phyloP scores from a whole-genome alignment of 805 yeast species.

The Saccharomyces kudriavzevii region DNA sequence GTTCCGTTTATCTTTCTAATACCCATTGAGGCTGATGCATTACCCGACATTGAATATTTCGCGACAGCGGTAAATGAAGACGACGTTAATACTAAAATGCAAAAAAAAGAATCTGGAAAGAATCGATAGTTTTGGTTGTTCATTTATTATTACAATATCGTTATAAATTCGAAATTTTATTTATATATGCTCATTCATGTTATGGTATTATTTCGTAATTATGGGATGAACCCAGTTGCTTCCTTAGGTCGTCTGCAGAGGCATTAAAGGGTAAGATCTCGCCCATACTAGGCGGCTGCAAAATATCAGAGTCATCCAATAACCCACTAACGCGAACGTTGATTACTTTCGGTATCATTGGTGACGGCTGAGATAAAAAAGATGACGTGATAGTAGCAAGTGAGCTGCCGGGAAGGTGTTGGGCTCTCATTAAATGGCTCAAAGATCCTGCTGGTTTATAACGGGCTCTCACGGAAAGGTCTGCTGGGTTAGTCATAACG shows the following conservation, averaged over 20 bases:
- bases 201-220: slow-evolving; percentile 23
- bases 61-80: neutral
- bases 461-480: slow-evolving; percentile 40
- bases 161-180: neutral
- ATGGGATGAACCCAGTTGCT: slow-evolving; percentile 33
- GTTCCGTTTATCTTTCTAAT: too few species aligned
- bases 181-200: neutral
- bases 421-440: slow-evolving; percentile 23
- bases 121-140: neutral
- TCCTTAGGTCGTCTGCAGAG: slow-evolving; percentile 32
- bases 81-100: neutral
- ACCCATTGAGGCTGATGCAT: neutral
- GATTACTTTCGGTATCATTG: slow-evolving; percentile 1
- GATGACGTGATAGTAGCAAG: slow-evolving; percentile 24
- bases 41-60: neutral
- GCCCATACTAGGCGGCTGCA: slow-evolving; percentile 24
- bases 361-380: neutral
- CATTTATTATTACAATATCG: neutral
- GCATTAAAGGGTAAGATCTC: slow-evolving; percentile 30
- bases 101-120: neutral
- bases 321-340: slow-evolving; percentile 23
- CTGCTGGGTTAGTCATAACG: slow-evolving; percentile 71
- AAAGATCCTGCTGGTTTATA: slow-evolving; percentile 69
- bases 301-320: slow-evolving; percentile 19
- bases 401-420: slow-evolving; percentile 21